A percentile compares a stretch with the other conserved stretches of the same genome.
Evolutionary conservation across 1,284 basidiomycete species (phyloP).

Genomic region (Athelia sp.): DNA sequence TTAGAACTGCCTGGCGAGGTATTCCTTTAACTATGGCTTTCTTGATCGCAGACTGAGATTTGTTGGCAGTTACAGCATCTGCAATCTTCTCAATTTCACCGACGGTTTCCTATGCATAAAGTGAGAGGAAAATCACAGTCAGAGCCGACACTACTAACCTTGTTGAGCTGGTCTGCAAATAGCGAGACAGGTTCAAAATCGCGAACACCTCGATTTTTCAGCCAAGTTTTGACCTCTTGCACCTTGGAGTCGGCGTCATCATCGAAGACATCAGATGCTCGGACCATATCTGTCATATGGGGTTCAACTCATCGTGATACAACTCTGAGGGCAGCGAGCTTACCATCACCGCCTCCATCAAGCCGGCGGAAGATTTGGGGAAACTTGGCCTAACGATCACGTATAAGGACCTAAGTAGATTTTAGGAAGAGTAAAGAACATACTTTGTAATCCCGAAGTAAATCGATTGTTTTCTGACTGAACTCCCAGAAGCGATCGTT

Average conservation of each 20-base stretch:
- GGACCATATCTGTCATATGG: slow-evolving; percentile 57
- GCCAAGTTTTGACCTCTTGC: slow-evolving; percentile 80
- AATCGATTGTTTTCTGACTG: slow-evolving; percentile 79
- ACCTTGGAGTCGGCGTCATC: slow-evolving; percentile 68
- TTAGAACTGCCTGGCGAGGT: slow-evolving; percentile 91
- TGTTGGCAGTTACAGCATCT: slow-evolving; percentile 59
- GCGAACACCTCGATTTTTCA: slow-evolving; percentile 80
- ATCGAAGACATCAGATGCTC: slow-evolving; percentile 70
- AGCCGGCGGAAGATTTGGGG: slow-evolving; percentile 76
- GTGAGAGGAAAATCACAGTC: neutral
- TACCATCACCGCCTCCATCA: slow-evolving; percentile 67
- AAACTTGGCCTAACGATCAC: slow-evolving; percentile 49
- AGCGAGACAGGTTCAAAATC: slow-evolving; percentile 93
- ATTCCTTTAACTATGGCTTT: slow-evolving; percentile 88
- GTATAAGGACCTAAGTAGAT: neutral
- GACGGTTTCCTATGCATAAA: slow-evolving; percentile 59
- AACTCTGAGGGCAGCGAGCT: neutral
- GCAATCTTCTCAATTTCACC: slow-evolving; percentile 73
- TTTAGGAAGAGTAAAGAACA: slow-evolving; percentile 6
- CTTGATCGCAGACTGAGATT: slow-evolving; percentile 66
- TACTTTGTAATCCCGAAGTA: slow-evolving; percentile 83
- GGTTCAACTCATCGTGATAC: neutral
- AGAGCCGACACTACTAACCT: slow-evolving; percentile 40
- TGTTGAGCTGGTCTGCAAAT: slow-evolving; percentile 87
- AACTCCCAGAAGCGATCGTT: slow-evolving; percentile 89